Conservation (phyloP, 2,329 filamentous ascomycete species). For the Colletotrichum agaves region DNA sequence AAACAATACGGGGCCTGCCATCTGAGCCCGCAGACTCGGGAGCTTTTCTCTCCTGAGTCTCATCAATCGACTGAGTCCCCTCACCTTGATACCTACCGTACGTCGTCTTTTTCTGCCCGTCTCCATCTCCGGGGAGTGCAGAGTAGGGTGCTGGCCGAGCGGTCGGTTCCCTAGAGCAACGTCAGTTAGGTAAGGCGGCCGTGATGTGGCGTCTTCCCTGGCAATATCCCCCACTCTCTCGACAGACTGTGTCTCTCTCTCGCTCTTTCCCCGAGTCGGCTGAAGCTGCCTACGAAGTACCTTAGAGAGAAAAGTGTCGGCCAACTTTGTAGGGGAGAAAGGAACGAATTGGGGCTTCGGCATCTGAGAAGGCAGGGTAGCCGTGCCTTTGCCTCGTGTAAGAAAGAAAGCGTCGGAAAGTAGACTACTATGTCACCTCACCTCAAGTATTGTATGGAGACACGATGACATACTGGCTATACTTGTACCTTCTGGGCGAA, state of each 20-base stretch:
- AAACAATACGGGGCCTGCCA: slow-evolving; percentile 6
- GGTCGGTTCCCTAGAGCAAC: slow-evolving; percentile 14
- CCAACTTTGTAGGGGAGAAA: slow-evolving; percentile 19
- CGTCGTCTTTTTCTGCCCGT: neutral
- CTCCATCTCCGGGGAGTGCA: neutral
- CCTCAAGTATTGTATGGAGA: neutral
- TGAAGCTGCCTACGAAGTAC: neutral
- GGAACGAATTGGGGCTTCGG: neutral
- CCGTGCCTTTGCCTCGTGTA: neutral
- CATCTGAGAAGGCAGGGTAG: neutral
- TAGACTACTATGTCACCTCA: neutral
- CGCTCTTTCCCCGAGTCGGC: slow-evolving; percentile 28
- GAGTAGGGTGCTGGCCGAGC: no score
- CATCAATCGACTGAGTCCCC: neutral
- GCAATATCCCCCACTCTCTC: slow-evolving; percentile 29
- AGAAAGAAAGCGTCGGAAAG: neutral
- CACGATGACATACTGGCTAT: neutral
- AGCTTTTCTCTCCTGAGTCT: slow-evolving; percentile 1
- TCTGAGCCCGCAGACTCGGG: slow-evolving; percentile 4
- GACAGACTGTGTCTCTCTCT: slow-evolving; percentile 5
- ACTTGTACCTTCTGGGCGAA: no score
- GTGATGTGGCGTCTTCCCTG: slow-evolving; percentile 25
- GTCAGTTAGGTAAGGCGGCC: slow-evolving; percentile 26
- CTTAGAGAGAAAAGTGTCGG: slow-evolving; percentile 16
- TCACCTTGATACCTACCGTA: no score